Evolutionary conservation across 257 asterid species (phyloP), one percentile per base, ranked within the genome.

Genomic region (Solanum pinnatisectum): DNA sequence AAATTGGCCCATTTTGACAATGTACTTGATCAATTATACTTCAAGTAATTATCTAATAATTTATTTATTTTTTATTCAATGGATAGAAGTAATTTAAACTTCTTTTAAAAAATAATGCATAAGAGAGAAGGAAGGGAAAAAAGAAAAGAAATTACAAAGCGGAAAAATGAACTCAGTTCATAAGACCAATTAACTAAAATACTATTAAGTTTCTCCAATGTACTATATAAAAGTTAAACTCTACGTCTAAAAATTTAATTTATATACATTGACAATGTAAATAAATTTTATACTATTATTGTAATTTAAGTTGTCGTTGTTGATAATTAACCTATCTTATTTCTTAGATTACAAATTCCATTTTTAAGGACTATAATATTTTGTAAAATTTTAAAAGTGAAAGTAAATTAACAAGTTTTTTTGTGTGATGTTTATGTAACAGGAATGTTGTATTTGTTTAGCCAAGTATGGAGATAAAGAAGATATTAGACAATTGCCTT

Each of bases 381-480:
- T 20, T 37, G 33, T 76, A 76, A 22, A 30, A 70, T 3, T 52
- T 44, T 42, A 11, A 46, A 52, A 52, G 63, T 52, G 63, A 18
- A 52, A 52, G 23, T 18, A 52, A 52, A 52, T 52, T 56, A 42
- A 81, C 16, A 46, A 81, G 27, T 1, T 46, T 9, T 46, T 9
- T 46, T 81, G 42, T 81, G 68, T 42, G 63, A 52, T 52, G 63
- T 13, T 25, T 27, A 68, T 68, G 35, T 65, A 39, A 65, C 96
- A 97, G 98, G 99, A 96, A 87, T 97, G 99, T 39, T 96, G 99
- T 60, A 96, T 96, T 36, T 97, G 99, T 91, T 89, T 97, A 93
- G 96, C 94, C 6, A 96, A 91, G 92, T 97, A 96, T 86, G 90
- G 86, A 88, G 98, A 96, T 11, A 95, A 92, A 89, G 99, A 97